Base-by-base conservation (phyloP, 306 rosid genomes). In the Calophaca sinica region DNA sequence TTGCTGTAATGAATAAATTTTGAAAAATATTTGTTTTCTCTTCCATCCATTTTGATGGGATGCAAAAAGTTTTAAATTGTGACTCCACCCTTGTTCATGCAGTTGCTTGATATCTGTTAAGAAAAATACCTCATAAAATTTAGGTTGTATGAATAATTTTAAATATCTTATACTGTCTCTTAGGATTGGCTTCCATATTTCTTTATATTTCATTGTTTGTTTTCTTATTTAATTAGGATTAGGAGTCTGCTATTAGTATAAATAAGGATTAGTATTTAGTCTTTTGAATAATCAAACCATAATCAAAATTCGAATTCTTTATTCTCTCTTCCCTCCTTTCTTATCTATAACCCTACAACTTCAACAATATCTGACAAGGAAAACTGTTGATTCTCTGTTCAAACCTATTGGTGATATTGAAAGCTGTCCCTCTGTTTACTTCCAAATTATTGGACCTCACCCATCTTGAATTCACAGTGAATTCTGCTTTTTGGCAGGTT, bases 401-500 rank as follows among this genome's bases (percentile, higher is more conserved):
- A 36, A 68, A 55, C 54, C 35, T 31, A 53, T 48, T 44, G 61
- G 45, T 35, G 50, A 51, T 58, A 41, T 14, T 58, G 72, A 10
- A 62, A 67, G 51, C 32, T 67, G 46, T 6, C 58, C 73, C 41
- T 31, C 63, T 57, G 28, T 48, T 46, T 29, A 28, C 62, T 57
- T 72, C 35, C 44, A 4, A 38, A 60, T 26, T 73, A 45, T 72
- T 29, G 75, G 59, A 58, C 55, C 55, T 78, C 29, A 7, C 14
- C 52, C 26, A 59, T 73, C 72, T 66, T 64, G 60, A 58, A 38
- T 68, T 75, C 66, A 44, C 26, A 2, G 38, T 44, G 35, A 31
- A 72, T 68, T 86, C 76, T 85, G 36, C 60, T 75, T 81, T 80
- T 64, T 83, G 87, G 90, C 94, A 94, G 98, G 91, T 94, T 85